These are phyloP conservation scores for Starmera caribaea DNA, from an alignment of 805 yeast species.

Conservation along the genomic window DNA sequence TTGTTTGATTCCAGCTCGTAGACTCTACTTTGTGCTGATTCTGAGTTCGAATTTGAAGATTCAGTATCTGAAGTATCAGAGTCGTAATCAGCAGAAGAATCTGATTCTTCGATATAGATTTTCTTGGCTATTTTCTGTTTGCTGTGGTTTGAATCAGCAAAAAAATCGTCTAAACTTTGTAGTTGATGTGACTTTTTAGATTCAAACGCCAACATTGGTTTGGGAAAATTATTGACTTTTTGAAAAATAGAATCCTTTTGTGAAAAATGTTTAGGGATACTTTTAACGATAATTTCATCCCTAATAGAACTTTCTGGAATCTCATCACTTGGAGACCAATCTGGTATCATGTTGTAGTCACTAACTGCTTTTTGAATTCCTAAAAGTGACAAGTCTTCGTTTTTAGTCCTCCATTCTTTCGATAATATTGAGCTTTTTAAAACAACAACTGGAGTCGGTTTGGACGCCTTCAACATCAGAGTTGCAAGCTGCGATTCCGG, in stretches of 20 bases:
- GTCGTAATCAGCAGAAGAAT: conserved; percentile 17
- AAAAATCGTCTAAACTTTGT: conserved; percentile 83
- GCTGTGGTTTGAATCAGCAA: conserved; percentile 35
- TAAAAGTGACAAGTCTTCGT: conserved; percentile 10
- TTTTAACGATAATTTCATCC: conserved; percentile 28
- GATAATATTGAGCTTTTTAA: conserved; percentile 11
- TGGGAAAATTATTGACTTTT: not conserved
- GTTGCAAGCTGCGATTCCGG: conserved; percentile 53
- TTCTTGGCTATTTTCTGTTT: conserved; percentile 11
- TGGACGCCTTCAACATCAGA: conserved; percentile 67
- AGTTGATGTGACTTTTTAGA: conserved; percentile 36
- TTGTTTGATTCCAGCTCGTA: too few relatives aligned
- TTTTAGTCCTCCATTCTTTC: conserved; percentile 5
- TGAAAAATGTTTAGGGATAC: conserved; percentile 23
- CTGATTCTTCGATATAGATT: conserved; percentile 7
- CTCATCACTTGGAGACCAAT: conserved; percentile 33
- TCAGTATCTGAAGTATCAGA: not conserved
- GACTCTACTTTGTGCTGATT: too few relatives aligned
- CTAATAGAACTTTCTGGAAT: conserved; percentile 26
- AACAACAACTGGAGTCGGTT: conserved; percentile 43
- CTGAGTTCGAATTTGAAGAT: too few relatives aligned
- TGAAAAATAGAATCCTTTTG: conserved; percentile 23
- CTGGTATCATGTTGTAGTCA: conserved; percentile 21
- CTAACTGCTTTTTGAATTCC: conserved; percentile 16
- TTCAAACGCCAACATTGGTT: not conserved